Evolutionary conservation across 2,329 filamentous ascomycete genomes (phyloP).

Genomic region (Talaromyces sp.): DNA sequence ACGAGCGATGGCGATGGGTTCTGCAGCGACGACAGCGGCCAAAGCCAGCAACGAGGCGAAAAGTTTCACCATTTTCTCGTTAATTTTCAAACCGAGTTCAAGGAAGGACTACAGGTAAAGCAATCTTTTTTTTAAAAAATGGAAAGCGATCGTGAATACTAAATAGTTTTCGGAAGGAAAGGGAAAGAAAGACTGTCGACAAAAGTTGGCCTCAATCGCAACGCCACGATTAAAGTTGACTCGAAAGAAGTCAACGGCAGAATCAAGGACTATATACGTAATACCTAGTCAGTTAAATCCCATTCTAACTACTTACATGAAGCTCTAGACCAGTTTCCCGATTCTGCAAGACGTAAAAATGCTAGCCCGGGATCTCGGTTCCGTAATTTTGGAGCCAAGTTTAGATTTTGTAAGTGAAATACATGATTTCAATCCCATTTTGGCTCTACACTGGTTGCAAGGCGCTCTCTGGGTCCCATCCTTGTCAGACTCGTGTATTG

Average conservation of each 20-base stretch:
- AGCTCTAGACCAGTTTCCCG: conserved; percentile 9
- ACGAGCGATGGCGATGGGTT: not conserved
- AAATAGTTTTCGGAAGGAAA: not conserved
- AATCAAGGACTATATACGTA: not conserved
- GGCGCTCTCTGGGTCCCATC: not conserved
- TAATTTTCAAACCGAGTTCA: not conserved
- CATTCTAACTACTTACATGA: not conserved
- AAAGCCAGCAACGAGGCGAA: conserved; percentile 9
- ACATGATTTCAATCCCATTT: not conserved
- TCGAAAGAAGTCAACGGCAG: not conserved
- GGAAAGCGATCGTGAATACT: not conserved
- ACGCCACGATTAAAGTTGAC: not conserved
- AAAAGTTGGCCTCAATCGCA: not conserved
- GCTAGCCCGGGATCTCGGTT: not conserved
- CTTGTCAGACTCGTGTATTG: not conserved
- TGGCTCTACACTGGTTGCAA: not conserved
- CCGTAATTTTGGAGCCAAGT: not conserved
- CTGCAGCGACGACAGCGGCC: conserved; percentile 3
- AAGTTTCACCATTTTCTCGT: conserved; percentile 4
- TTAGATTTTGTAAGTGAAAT: not conserved
- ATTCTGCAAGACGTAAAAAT: conserved; percentile 1
- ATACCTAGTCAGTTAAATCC: too few species aligned
- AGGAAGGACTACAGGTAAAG: not conserved
- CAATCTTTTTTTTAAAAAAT: not conserved
- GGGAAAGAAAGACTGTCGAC: not conserved